Percentiles rank a stretch among this genome's conserved stretches.
These are phyloP conservation scores for Tylopilus subfusipes DNA, from an alignment of 768 basidiomycete genomes.

Conservation along the genomic window DNA sequence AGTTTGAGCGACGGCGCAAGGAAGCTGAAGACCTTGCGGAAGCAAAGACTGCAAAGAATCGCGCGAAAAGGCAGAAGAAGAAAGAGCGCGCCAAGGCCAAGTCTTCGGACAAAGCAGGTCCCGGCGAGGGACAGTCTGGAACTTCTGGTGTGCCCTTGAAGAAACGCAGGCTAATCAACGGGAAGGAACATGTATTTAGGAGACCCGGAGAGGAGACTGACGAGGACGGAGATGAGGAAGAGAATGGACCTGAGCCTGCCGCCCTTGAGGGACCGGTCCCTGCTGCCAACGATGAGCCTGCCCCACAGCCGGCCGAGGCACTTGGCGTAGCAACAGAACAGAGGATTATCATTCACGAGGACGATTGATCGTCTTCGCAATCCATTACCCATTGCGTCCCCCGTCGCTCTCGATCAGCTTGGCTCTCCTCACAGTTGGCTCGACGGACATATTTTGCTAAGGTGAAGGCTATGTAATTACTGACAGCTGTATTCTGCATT, in stretches of 20 bases:
- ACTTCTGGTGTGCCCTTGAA: conserved; percentile 52
- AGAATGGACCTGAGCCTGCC: conserved; percentile 4
- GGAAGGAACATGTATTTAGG: conserved; percentile 62
- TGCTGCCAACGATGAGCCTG: conserved; percentile 1
- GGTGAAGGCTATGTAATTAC: conserved; percentile 9
- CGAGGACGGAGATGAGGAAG: conserved; percentile 43
- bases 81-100: conserved; percentile 65
- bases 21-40: conserved; percentile 71
- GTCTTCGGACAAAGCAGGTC: conserved; percentile 26
- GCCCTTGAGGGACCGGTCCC: conserved; percentile 1
- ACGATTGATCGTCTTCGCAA: conserved; percentile 34
- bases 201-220: conserved; percentile 49
- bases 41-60: conserved; percentile 92
- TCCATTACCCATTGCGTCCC: background rate
- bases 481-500: background rate
- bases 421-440: background rate
- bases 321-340: conserved; percentile 32
- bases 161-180: conserved; percentile 79
- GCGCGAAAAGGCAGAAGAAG: conserved; percentile 91
- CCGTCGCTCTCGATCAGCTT: background rate
- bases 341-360: conserved; percentile 49
- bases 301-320: conserved; percentile 4
- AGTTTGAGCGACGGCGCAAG: conserved; percentile 71
- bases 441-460: background rate
- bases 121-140: conserved; percentile 23